These are phyloP conservation scores for Pythium diclinum DNA, from an alignment of 352 stramenopile species.

Conservation along the genomic window DNA sequence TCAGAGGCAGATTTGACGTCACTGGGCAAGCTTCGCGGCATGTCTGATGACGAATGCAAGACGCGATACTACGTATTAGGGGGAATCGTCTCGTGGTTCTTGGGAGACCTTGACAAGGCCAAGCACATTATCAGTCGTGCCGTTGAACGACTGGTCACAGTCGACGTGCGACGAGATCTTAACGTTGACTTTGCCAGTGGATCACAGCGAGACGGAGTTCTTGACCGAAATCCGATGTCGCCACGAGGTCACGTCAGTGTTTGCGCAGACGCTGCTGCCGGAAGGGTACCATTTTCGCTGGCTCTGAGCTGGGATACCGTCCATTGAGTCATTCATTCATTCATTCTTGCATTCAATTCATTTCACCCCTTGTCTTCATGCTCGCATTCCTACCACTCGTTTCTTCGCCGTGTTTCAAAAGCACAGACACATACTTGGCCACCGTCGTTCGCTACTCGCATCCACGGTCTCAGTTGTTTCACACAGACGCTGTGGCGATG, in stretches of 20 bases:
- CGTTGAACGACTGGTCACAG: not conserved
- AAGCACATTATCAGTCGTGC: not conserved
- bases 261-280: not conserved
- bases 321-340: not conserved
- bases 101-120: not conserved
- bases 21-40: not conserved
- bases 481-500: not conserved
- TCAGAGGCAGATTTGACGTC: not conserved
- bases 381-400: not conserved
- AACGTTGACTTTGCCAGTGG: not conserved
- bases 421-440: not conserved
- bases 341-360: constrained; percentile 6
- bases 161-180: not conserved
- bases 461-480: not conserved
- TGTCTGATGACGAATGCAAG: not conserved
- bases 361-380: not conserved
- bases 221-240: not conserved
- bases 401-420: not conserved
- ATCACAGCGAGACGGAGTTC: not conserved
- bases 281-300: not conserved
- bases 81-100: not conserved
- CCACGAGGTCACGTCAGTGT: not conserved
- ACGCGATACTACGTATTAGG: not conserved
- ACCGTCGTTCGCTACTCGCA: too few relatives aligned
- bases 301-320: not conserved